A percentile compares a stretch with the other conserved stretches of the same genome.
phyloP scores from a whole-genome alignment of 192 early-diverging fungal species.

The Dissophora ornata region DNA sequence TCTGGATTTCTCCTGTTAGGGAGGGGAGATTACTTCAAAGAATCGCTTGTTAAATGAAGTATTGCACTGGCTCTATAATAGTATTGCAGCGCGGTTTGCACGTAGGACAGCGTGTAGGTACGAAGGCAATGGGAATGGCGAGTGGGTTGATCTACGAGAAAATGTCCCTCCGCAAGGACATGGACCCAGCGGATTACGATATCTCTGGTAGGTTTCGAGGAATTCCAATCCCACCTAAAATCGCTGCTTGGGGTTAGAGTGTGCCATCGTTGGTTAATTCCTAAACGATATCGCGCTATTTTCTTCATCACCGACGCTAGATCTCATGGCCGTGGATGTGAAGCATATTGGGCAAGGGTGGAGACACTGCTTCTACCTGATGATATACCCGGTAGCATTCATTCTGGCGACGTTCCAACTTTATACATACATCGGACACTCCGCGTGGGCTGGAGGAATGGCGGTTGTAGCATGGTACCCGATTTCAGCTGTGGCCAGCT shows the following conservation, averaged over 20 bases:
- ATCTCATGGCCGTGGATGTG: constrained; percentile 35
- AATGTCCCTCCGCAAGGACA: constrained; percentile 47
- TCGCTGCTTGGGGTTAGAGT: no score
- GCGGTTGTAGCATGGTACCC: constrained; percentile 48
- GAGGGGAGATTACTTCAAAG: no score
- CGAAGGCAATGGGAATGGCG: constrained; percentile 48
- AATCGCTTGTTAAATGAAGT: no score
- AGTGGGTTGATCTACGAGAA: constrained; percentile 49
- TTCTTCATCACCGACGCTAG: no score
- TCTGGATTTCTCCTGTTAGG: no score
- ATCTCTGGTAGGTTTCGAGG: constrained; percentile 19
- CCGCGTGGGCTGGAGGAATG: constrained; percentile 39
- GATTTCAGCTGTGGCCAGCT: constrained; percentile 51
- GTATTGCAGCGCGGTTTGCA: constrained; percentile 48
- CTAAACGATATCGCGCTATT: no score
- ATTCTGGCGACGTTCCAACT: constrained; percentile 36
- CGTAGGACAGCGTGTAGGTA: constrained; percentile 37
- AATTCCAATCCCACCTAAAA: no score
- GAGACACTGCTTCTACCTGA: constrained; percentile 37
- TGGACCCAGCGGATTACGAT: constrained; percentile 49
- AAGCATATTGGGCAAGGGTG: constrained; percentile 50
- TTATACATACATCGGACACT: constrained; percentile 38
- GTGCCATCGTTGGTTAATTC: no score
- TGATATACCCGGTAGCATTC: constrained; percentile 38
- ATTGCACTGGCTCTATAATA: no score